phyloP scores from a whole-genome alignment of 192 early-diverging fungal genomes.

The Gamsiella multidivaricata region DNA sequence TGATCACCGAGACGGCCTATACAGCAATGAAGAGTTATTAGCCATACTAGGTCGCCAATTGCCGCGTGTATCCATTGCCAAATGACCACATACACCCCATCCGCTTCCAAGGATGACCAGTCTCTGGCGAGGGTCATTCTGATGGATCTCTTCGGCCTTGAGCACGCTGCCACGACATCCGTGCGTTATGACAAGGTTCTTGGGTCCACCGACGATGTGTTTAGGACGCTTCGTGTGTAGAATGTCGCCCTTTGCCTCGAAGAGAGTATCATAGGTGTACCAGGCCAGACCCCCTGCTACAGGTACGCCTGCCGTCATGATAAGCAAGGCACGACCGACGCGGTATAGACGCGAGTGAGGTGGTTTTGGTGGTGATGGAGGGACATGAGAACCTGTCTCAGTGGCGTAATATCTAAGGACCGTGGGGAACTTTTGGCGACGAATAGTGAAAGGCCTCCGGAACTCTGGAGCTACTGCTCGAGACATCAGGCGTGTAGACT shows the following conservation, averaged over 20 bases:
- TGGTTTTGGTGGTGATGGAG: constrained; percentile 21
- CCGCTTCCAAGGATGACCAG: constrained; percentile 67
- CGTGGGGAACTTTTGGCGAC: constrained; percentile 6
- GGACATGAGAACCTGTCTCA: neutral
- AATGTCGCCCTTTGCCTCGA: constrained; percentile 17
- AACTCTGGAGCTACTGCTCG: neutral
- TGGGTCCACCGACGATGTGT: constrained; percentile 56
- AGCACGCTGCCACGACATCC: constrained; percentile 41
- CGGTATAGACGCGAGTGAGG: constrained; percentile 24
- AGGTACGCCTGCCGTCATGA: constrained; percentile 14
- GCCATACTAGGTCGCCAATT: neutral
- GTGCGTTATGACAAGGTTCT: constrained; percentile 58
- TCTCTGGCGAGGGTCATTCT: constrained; percentile 54
- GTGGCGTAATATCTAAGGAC: neutral
- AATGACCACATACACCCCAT: constrained; percentile 66
- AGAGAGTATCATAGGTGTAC: constrained; percentile 11
- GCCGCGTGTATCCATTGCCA: too few relatives aligned
- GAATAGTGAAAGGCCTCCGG: neutral
- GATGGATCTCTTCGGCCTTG: constrained; percentile 55
- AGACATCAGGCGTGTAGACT: constrained; percentile 5
- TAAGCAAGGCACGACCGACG: constrained; percentile 23
- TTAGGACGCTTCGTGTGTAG: constrained; percentile 25
- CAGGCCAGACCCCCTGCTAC: constrained; percentile 21
- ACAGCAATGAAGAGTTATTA: neutral
- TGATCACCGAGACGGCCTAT: constrained; percentile 60